Evolutionary conservation across 1,139 yeast species (phyloP), one percentile per base, ranked within the genome.

Genomic region (Magnusiomyces fungicola): DNA sequence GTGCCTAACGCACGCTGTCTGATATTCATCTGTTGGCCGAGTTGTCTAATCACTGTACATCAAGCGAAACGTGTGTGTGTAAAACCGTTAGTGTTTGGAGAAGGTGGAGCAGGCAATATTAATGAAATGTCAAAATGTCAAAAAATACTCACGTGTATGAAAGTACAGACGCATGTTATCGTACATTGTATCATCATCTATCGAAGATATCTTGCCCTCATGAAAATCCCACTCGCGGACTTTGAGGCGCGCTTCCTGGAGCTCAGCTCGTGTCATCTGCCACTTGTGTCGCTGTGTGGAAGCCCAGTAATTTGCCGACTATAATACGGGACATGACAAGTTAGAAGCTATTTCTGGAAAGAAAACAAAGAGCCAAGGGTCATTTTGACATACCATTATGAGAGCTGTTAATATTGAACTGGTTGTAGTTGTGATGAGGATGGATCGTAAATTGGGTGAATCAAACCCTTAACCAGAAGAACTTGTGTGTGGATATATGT

Each of bases 1-100:
- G 96, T 86, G 1, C 96, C 87, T 34, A 90, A 64, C 0, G 94
- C 94, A 38, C 89, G 74, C 62, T 90, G 97, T 43, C 97, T 69
- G 33, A 87, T 72, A 51, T 79, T 81, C 47, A 92, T 69, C 49
- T 94, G 73, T 56, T 95, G 71, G 0, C 97, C 97, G 16, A 92
- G 70, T 59, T 83, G 79, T 59, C 82, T 80, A 40, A 87, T 73
- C 55, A 87, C 68, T 51, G 25, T 9, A n/a, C n/a, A n/a, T n/a
- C n/a, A n/a, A n/a, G n/a, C n/a, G n/a, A n/a, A n/a, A n/a, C n/a
- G n/a, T n/a, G n/a, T n/a, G n/a, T n/a, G n/a, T n/a, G n/a, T n/a
- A n/a, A n/a, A n/a, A n/a, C n/a, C n/a, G n/a, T n/a, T n/a, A n/a
- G n/a, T n/a, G n/a, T n/a, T 33, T 81, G 63, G 48, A n/a, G n/a